Evolutionary conservation across 345 rosid genomes (phyloP).

Genomic region (Linum usitatissimum): DNA sequence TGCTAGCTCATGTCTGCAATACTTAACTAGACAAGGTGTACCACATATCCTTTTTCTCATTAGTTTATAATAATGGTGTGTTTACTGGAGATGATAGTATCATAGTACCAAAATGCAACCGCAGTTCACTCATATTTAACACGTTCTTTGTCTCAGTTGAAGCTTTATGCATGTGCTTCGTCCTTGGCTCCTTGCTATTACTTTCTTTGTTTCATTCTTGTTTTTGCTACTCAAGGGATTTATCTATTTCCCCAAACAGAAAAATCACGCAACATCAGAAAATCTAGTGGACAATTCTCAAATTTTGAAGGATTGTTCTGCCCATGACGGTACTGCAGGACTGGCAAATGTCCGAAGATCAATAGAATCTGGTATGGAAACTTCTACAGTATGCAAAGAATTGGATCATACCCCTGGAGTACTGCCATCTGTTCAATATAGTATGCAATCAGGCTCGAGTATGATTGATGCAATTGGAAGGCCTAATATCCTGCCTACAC

Average conservation of each 20-base stretch:
- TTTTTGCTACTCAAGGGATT: not conserved
- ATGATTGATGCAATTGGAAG: slow-evolving; percentile 28
- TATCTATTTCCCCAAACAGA: slow-evolving; percentile 25
- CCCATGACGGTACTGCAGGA: slow-evolving; percentile 28
- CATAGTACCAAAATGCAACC: not conserved
- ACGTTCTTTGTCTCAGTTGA: too few species aligned
- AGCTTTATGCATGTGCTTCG: not conserved
- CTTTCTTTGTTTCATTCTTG: not conserved
- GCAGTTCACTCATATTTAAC: not conserved
- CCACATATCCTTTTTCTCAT: too few species aligned
- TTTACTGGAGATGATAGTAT: not conserved
- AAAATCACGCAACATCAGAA: slow-evolving; percentile 33
- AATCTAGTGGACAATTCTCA: slow-evolving; percentile 36
- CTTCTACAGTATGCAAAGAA: slow-evolving; percentile 27
- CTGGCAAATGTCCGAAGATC: slow-evolving; percentile 30
- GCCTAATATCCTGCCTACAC: slow-evolving; percentile 19
- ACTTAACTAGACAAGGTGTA: too few species aligned
- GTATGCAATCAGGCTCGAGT: slow-evolving; percentile 24
- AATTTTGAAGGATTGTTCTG: slow-evolving; percentile 30
- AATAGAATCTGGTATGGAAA: slow-evolving; percentile 32
- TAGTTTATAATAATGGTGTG: not conserved
- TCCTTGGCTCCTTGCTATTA: not conserved
- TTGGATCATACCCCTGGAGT: slow-evolving; percentile 21
- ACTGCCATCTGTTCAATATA: slow-evolving; percentile 21
- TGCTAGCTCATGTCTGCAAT: too few species aligned